Evolutionary conservation across 1,139 yeast species (phyloP).

Genomic region (Saccharomycopsis crataegensis): DNA sequence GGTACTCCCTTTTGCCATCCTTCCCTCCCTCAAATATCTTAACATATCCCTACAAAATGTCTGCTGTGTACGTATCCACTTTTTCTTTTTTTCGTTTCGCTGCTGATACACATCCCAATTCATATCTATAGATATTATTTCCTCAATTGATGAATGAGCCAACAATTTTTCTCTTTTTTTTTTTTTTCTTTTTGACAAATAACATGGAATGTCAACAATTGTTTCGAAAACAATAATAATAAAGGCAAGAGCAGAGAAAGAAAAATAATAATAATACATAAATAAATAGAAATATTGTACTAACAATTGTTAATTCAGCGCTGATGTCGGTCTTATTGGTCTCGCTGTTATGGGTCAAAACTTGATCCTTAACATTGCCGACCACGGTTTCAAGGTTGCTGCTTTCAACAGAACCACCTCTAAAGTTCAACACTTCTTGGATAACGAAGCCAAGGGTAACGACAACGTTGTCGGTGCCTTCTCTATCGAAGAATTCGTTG

Average conservation of each 20-base stretch:
- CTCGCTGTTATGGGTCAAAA: slow-evolving; percentile 99
- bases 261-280: background rate
- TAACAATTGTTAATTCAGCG: slow-evolving; percentile 37
- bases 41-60: background rate
- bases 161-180: slow-evolving; percentile 2
- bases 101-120: no score
- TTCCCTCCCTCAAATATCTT: no score
- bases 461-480: slow-evolving; percentile 84
- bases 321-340: slow-evolving; percentile 98
- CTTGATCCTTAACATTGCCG: slow-evolving; percentile 95
- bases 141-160: background rate
- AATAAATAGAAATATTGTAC: background rate
- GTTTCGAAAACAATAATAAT: background rate
- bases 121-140: background rate
- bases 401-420: slow-evolving; percentile 97
- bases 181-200: background rate
- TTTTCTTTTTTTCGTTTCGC: no score
- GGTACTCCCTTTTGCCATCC: no score
- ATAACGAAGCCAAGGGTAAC: slow-evolving; percentile 93
- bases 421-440: slow-evolving; percentile 90
- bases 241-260: background rate
- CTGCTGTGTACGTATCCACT: background rate
- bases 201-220: no score
- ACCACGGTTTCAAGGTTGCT: slow-evolving; percentile 94
- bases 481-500: slow-evolving; percentile 80